Evolutionary conservation across 331 rosid species (phyloP), one percentile per base, ranked within the genome.

Genomic region (Arachis monticola): DNA sequence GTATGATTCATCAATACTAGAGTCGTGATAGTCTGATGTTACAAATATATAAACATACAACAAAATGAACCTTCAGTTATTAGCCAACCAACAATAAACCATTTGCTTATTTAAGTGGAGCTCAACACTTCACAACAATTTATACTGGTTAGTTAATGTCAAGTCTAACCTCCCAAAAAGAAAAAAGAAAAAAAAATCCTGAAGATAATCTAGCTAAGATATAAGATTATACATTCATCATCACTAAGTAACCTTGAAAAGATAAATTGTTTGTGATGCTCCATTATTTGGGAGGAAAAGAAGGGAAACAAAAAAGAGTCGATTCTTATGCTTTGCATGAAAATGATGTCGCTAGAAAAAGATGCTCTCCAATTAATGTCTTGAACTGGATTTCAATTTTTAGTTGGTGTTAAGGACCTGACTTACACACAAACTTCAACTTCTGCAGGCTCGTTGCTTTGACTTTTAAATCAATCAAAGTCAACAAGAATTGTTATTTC

Each of bases 401-500:
- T 3, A 67, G 60, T 41, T 61, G 47, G 72, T 12, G 14, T 13
- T n/a, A 60, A 61, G 50, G 53, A 73, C 47, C 68, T 14, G 17
- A 52, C 60, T 30, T 57, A 14, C 57, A 50, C 60, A 48, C 13
- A 58, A 48, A 27, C 1, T 9, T 14, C 60, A 7, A 2, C 38
- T 55, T 62, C 65, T 2, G 17, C 64, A 30, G 70, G 32, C 50
- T 32, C 11, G n/a, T 50, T 52, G 70, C 44, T 52, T 77, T 22
- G 42, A 63, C 10, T 44, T 30, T 59, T 52, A n/a, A 70, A 38
- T 40, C 12, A 60, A 45, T 32, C 12, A 67, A 60, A 57, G 38
- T 70, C 7, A 59, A 60, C 64, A 32, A 62, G 60, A 35, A 46
- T 60, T 58, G 58, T 13, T 69, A 69, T 72, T 78, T 77, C 96